Base-by-base conservation (phyloP, 345 rosid genomes). In the Euphorbia lathyris region DNA sequence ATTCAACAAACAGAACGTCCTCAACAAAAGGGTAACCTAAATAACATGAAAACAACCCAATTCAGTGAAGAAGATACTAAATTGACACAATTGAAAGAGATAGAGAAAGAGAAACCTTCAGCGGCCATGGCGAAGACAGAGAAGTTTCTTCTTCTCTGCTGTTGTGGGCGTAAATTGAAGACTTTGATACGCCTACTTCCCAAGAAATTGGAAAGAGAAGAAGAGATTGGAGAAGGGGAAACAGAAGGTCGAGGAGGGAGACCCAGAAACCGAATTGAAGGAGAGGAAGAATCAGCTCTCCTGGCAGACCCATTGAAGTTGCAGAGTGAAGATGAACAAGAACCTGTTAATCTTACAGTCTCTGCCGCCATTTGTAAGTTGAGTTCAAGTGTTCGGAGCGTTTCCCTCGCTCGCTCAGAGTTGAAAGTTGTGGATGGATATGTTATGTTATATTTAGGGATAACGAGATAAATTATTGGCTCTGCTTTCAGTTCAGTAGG, bases 81-180 rank as follows among this genome's bases (percentile, higher is more conserved):
- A 25, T 9, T 48, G 62, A 19, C 27, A 65, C 60, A 29, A 66
- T 1, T 2, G 13, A 58, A 1, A 42, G 13, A 66, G 53, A 66
- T 9, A 74, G 52, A 80, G 56, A 80, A 50, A 69, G 6, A 75
- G 58, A 65, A 47, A 84, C 98, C 97, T 34, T 90, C 95, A 42
- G 78, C 83, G 5, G 92, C 87, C 83, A 81, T 80, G 58, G 98
- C 96, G 67, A 84, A 86, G 78, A 94, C 91, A 48, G 93, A 84
- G 84, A 88, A 84, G 22, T 77, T 85, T 74, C 89, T 83, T 75
- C 79, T 81, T 59, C 55, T 75, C 22, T 69, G 73, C 27, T 62
- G 68, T 53, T 27, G 68, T 32, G 14, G 79, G 57, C 76, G 78
- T 40, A 66, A 67, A 79, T 72, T 32, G 50, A 80, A 23, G 20